Conservation (phyloP, 2,329 filamentous ascomycete genomes). For the Erysiphe pulchra region DNA sequence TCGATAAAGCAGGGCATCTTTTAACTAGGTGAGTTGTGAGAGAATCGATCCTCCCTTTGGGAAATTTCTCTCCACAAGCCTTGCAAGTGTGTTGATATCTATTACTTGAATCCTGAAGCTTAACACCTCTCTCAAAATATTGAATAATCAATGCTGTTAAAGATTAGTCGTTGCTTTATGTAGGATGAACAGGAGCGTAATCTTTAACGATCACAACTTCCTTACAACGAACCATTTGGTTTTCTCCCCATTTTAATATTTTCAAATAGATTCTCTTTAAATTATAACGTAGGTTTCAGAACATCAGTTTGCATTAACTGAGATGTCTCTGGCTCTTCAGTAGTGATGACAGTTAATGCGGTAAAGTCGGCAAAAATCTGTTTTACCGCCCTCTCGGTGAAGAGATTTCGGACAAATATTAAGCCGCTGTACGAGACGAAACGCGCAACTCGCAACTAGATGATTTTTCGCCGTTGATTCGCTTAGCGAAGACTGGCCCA, state of each 20-base stretch:
- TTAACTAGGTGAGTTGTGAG: conserved; percentile 62
- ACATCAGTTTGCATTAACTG: neutral
- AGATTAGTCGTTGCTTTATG: conserved; percentile 2
- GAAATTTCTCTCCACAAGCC: conserved; percentile 66
- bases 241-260: conserved; percentile 5
- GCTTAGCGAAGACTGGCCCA: too few species aligned
- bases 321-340: neutral
- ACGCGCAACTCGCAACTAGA: too few species aligned
- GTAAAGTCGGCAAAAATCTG: neutral
- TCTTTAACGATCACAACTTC: neutral
- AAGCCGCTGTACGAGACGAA: neutral
- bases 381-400: conserved; percentile 1
- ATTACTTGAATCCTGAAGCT: conserved; percentile 73
- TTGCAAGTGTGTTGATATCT: conserved; percentile 82
- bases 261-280: too few species aligned
- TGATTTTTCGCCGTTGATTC: too few species aligned
- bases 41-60: conserved; percentile 69
- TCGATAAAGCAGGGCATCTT: conserved; percentile 57
- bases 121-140: conserved; percentile 68
- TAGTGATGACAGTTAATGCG: neutral
- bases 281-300: too few species aligned
- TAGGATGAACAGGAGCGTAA: neutral
- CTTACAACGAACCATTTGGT: conserved; percentile 5
- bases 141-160: conserved; percentile 39
- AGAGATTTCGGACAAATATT: neutral